A percentile compares a stretch with the other conserved stretches of the same genome.
Evolutionary conservation across 192 early-diverging fungal species (phyloP).

Genomic region (Funneliformis mosseae): DNA sequence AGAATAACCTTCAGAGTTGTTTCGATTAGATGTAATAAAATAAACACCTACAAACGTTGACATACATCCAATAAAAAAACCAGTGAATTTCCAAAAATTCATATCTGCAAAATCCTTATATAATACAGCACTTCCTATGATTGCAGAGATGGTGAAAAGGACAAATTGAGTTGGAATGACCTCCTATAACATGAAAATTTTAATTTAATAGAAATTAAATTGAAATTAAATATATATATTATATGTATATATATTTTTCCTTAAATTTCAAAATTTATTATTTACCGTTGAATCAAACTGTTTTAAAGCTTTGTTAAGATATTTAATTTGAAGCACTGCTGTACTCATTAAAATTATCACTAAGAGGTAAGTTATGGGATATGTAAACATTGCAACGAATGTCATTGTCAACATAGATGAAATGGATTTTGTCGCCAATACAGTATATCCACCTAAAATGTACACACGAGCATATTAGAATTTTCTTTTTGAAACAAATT

Average conservation of each 20-base stretch:
- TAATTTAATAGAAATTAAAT: conserved; percentile 34
- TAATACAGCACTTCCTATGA: conserved; percentile 67
- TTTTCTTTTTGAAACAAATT: not conserved
- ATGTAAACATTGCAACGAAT: conserved; percentile 64
- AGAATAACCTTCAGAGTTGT: conserved; percentile 26
- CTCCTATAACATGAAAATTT: conserved; percentile 38
- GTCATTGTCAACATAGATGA: conserved; percentile 66
- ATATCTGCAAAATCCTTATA: conserved; percentile 68
- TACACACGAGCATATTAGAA: not conserved
- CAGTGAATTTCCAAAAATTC: conserved; percentile 43
- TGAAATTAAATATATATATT: not conserved
- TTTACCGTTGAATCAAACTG: conserved; percentile 63
- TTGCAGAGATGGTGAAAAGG: conserved; percentile 69
- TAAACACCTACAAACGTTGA: conserved; percentile 69
- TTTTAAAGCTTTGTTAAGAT: conserved; percentile 67
- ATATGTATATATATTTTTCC: too few relatives aligned
- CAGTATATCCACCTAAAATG: conserved; percentile 67
- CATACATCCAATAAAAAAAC: conserved; percentile 61
- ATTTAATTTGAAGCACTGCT: conserved; percentile 66
- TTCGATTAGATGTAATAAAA: conserved; percentile 64
- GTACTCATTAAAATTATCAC: conserved; percentile 61
- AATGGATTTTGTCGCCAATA: conserved; percentile 69
- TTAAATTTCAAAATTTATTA: not conserved
- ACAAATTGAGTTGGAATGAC: conserved; percentile 83
- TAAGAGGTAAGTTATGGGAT: conserved; percentile 65